Evolutionary conservation across 2,329 filamentous ascomycete species (phyloP), one percentile per base, ranked within the genome.

Genomic region (Alternaria tenuissima): DNA sequence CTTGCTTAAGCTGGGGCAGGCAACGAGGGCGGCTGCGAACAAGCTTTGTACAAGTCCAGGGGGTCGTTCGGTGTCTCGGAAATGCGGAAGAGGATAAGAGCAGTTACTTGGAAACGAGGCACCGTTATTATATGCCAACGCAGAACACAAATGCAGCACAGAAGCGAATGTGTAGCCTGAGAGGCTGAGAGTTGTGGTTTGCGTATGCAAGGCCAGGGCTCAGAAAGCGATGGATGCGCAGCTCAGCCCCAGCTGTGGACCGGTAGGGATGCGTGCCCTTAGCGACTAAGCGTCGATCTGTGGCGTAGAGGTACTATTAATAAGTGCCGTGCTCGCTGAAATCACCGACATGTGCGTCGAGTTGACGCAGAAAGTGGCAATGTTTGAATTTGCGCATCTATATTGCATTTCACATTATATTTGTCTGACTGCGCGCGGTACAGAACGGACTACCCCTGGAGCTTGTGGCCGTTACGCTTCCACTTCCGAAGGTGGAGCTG

Each of bases 171-270:
- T 56, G 9, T 32, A 49, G 46, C 53, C 42, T 24, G 54, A 55
- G 53, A 66, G 55, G 61, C 58, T 63, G 60, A 62, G 55, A 30
- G 24, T 39, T 20, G 43, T 28, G 47, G 55, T 56, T 62, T 64
- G 59, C 52, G 62, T 54, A 64, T 46, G 52, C 55, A 48, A 36
- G 46, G 36, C 51, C 52, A 46, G 51, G 54, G 49, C 42, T 42
- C 46, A 46, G 47, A 36, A 52, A 58, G 47, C 61, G 43, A 57
- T 48, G 39, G 42, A 57, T 57, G 58, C 47, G 38, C 48, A 61
- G 20, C 59, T 59, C 55, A 48, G 54, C 55, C 52, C 49, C 54
- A 43, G 46, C 51, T 53, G 39, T 53, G 26, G 51, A 53, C 46
- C 46, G 32, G 46, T 20, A 44, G 32, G 34, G 32, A 41, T 26